These are phyloP conservation scores for Ceratobasidium sp. DNA, from an alignment of 1,284 basidiomycete species.

Conservation along the genomic window DNA sequence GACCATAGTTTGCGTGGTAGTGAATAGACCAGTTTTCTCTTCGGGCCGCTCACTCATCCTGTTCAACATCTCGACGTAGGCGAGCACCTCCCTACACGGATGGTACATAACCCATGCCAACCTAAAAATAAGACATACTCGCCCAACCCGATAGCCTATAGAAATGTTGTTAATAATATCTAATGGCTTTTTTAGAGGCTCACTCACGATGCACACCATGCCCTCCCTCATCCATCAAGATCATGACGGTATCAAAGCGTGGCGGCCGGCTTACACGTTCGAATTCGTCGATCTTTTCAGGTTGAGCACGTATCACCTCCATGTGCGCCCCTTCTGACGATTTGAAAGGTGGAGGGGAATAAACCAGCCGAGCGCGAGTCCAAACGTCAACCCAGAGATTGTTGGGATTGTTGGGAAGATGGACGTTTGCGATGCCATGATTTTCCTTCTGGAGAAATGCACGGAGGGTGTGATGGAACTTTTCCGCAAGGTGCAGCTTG, in stretches of 20 bases:
- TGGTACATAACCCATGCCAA: neutral
- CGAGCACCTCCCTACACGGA: neutral
- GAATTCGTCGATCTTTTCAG: neutral
- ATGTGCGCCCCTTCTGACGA: neutral
- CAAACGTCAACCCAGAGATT: slow-evolving; percentile 11
- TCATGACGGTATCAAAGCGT: slow-evolving; percentile 7
- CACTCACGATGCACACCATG: slow-evolving; percentile 2
- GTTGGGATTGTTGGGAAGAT: too few relatives aligned
- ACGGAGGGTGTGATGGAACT: neutral
- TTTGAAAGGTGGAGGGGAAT: slow-evolving; percentile 26
- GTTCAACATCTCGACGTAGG: slow-evolving; percentile 37
- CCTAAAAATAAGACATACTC: slow-evolving; percentile 18
- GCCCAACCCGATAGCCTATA: slow-evolving; percentile 9
- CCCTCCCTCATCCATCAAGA: neutral
- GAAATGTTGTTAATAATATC: neutral
- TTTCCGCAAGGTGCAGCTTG: neutral
- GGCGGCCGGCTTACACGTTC: slow-evolving; percentile 16
- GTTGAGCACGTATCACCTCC: slow-evolving; percentile 14
- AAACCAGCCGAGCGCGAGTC: slow-evolving; percentile 14
- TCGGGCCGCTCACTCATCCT: neutral
- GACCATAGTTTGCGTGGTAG: neutral
- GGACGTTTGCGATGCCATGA: neutral
- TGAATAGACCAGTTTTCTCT: neutral
- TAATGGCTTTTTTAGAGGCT: neutral
- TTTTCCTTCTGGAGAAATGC: neutral